A percentile compares a stretch with the other conserved stretches of the same genome.
Conservation (phyloP, 2,329 filamentous ascomycete species). For the Tolypocladium amazonense region DNA sequence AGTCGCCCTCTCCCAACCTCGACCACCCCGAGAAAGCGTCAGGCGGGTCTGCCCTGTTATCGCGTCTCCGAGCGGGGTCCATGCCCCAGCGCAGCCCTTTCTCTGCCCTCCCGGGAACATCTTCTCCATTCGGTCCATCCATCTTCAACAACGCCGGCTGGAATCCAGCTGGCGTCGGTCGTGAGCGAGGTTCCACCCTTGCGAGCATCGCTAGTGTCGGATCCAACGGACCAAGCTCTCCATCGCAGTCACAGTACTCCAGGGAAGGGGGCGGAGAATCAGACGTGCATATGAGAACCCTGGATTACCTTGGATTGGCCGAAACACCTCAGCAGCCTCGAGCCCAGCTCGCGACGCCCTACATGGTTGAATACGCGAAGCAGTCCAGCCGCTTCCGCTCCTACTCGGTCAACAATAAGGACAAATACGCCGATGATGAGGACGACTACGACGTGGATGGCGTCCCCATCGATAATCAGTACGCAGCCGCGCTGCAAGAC, state of each 20-base stretch:
- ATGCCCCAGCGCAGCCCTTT: slow-evolving; percentile 82
- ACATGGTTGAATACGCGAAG: slow-evolving; percentile 66
- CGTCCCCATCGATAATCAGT: slow-evolving; percentile 42
- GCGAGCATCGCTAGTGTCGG: slow-evolving; percentile 74
- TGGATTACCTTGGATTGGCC: slow-evolving; percentile 91
- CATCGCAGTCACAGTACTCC: slow-evolving; percentile 76
- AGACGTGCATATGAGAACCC: slow-evolving; percentile 77
- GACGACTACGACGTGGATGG: slow-evolving; percentile 56
- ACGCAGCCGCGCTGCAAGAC: slow-evolving; percentile 51
- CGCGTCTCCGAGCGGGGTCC: slow-evolving; percentile 79
- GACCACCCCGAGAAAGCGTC: slow-evolving; percentile 35
- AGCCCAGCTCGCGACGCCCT: slow-evolving; percentile 63
- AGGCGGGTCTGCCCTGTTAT: slow-evolving; percentile 64
- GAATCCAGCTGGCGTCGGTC: slow-evolving; percentile 53
- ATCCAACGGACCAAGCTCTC: slow-evolving; percentile 83
- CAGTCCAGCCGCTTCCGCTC: slow-evolving; percentile 85
- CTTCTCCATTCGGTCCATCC: slow-evolving; percentile 73
- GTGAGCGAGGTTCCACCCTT: slow-evolving; percentile 78
- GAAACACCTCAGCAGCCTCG: slow-evolving; percentile 80
- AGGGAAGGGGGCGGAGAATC: slow-evolving; percentile 75
- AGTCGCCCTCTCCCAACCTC: slow-evolving; percentile 50
- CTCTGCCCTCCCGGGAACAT: slow-evolving; percentile 40
- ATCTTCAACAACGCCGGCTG: slow-evolving; percentile 77
- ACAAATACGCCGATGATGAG: slow-evolving; percentile 88
- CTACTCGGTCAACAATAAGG: slow-evolving; percentile 97